These are phyloP conservation scores for Diplodia mutila DNA, from an alignment of 2,329 filamentous ascomycete genomes.

Conservation along the genomic window DNA sequence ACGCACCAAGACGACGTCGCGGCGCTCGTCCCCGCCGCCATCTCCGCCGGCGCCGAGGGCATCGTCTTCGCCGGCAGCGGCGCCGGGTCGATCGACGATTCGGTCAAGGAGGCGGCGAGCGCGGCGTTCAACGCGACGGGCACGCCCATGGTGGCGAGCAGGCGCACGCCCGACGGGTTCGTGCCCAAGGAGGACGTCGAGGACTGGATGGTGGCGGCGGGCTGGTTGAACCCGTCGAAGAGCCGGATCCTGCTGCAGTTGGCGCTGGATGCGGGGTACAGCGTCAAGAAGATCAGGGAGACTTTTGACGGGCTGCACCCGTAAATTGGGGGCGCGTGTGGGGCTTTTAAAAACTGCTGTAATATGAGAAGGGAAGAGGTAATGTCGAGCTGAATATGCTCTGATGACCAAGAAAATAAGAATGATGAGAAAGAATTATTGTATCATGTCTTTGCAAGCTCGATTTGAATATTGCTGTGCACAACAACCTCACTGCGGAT, in stretches of 20 bases:
- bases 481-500: background rate
- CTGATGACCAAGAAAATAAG: background rate
- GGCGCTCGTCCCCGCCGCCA: slow-evolving; percentile 52
- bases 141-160: slow-evolving; percentile 57
- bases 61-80: slow-evolving; percentile 61
- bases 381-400: background rate
- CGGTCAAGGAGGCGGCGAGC: slow-evolving; percentile 47
- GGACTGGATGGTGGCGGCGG: slow-evolving; percentile 49
- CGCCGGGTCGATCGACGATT: slow-evolving; percentile 54
- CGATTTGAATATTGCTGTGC: background rate
- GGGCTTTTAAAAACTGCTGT: background rate
- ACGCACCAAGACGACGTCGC: slow-evolving; percentile 59
- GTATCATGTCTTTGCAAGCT: background rate
- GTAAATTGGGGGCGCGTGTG: background rate
- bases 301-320: slow-evolving; percentile 34
- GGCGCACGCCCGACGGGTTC: slow-evolving; percentile 57
- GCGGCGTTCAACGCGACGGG: slow-evolving; percentile 50
- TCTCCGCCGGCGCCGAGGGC: slow-evolving; percentile 57
- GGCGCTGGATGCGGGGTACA: slow-evolving; percentile 37
- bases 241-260: slow-evolving; percentile 56
- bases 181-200: slow-evolving; percentile 43
- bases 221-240: slow-evolving; percentile 60
- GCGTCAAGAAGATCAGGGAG: slow-evolving; percentile 50
- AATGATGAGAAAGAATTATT: background rate
- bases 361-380: background rate